Evolutionary conservation across 495 filamentous ascomycete species (phyloP).

Genomic region (Aspergillus sparsus): DNA sequence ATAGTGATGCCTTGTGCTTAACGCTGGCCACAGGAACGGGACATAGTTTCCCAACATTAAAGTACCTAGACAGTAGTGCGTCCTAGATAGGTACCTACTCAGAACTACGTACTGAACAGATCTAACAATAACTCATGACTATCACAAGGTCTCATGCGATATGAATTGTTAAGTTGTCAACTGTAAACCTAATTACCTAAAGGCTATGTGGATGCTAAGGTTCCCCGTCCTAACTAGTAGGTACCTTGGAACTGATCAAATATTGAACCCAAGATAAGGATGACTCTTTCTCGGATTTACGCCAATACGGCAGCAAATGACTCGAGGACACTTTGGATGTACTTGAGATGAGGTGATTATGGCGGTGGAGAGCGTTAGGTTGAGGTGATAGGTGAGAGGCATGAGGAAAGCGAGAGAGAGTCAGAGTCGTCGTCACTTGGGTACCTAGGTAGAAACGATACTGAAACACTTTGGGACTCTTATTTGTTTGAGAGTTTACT

Average conservation of each 20-base stretch:
- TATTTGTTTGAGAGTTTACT: slow-evolving; percentile 11
- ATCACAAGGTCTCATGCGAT: too few species aligned
- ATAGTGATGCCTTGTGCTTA: too few species aligned
- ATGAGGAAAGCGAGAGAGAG: neutral
- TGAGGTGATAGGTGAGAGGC: neutral
- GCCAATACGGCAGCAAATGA: slow-evolving; percentile 6
- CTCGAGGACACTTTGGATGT: slow-evolving; percentile 1
- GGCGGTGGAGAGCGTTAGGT: neutral
- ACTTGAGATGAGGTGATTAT: neutral
- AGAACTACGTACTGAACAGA: too few species aligned
- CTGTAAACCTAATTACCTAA: too few species aligned
- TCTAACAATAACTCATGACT: too few species aligned
- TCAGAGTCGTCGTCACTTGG: slow-evolving; percentile 13
- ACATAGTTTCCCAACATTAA: too few species aligned
- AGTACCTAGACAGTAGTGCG: too few species aligned
- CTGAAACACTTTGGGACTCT: slow-evolving; percentile 10
- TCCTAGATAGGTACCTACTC: too few species aligned
- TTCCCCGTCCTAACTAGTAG: neutral
- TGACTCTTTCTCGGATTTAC: neutral
- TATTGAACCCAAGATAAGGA: neutral
- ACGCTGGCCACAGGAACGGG: too few species aligned
- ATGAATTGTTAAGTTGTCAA: too few species aligned
- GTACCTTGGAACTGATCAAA: slow-evolving; percentile 4
- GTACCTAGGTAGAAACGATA: neutral
- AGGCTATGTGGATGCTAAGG: neutral